Evolutionary conservation across 2,329 filamentous ascomycete genomes (phyloP).

Genomic region (Xylaria sp.): DNA sequence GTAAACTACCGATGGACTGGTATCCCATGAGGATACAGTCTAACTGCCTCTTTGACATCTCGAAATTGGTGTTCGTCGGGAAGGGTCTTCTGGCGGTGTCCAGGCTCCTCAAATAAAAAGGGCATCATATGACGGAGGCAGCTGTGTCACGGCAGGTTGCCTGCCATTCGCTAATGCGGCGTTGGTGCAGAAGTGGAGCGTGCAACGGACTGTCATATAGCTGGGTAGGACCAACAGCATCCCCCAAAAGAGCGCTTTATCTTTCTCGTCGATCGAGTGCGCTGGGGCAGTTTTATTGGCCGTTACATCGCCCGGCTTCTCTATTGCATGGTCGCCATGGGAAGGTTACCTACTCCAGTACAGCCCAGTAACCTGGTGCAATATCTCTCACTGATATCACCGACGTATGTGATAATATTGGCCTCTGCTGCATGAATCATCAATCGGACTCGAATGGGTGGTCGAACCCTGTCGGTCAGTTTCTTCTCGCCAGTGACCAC

Average conservation of each 20-base stretch:
- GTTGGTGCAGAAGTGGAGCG: slow-evolving; percentile 16
- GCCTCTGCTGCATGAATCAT: slow-evolving; percentile 32
- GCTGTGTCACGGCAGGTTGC: slow-evolving; percentile 34
- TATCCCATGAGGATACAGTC: neutral
- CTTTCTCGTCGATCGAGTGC: slow-evolving; percentile 16
- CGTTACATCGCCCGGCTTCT: slow-evolving; percentile 11
- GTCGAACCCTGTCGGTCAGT: slow-evolving; percentile 17
- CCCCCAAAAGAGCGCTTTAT: slow-evolving; percentile 9
- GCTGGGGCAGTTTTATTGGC: slow-evolving; percentile 13
- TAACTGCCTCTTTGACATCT: neutral
- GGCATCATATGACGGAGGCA: slow-evolving; percentile 35
- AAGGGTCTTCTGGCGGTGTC: neutral
- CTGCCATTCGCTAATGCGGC: slow-evolving; percentile 34
- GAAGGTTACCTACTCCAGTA: slow-evolving; percentile 4
- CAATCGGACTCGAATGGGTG: slow-evolving; percentile 25
- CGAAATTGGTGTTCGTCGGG: neutral
- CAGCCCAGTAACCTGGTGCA: slow-evolving; percentile 1
- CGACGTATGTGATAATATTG: slow-evolving; percentile 32
- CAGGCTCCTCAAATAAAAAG: slow-evolving; percentile 18
- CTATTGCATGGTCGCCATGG: slow-evolving; percentile 14
- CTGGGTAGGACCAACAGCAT: slow-evolving; percentile 13
- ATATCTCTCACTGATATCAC: slow-evolving; percentile 8
- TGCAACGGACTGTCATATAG: slow-evolving; percentile 15
- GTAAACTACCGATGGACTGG: slow-evolving; percentile 6
- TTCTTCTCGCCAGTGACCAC: slow-evolving; percentile 9